Evolutionary conservation across 306 rosid species (phyloP), one percentile per base, ranked within the genome.

Genomic region (Glycine soja): DNA sequence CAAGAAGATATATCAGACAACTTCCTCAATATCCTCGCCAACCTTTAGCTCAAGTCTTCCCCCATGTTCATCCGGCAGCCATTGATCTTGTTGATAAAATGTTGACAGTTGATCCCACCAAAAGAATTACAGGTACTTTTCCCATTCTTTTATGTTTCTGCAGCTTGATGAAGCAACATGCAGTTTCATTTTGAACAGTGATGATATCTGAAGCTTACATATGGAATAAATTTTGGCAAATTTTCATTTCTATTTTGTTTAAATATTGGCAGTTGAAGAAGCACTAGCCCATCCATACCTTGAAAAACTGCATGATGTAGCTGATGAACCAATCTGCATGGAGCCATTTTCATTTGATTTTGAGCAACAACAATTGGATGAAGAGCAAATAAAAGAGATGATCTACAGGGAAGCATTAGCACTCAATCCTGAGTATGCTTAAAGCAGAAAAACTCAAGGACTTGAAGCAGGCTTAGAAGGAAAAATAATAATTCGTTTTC

Each of bases 251-350:
- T 3, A 3, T 34, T 38, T 76, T 72, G 78, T 76, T 86, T 70
- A 18, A 24, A 43, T 45, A 30, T 81, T 77, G 68, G 72, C 92
- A 95, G 99, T 95, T 81, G 99, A 95, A 83, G 92, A 90, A 85
- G 97, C 99, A 1, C 85, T 95, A 18, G 97, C 98, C 64, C 99
- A 95, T 88, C 99, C 99, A 76, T 95, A 95, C 86, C 94, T 95
- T 77, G 96, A 89, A 84, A 93, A 97, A 82, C 89, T 95, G 83
- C 99, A 95, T 72, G 99, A 95, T 82, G 80, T 80, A 75, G 93
- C 94, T 42, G 99, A 95, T 79, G 99, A 95, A 85, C 99, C 99
- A 14, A 74, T 89, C 80, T 93, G 99, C 88, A 34, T 74, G 38
- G 85, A 85, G 48, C 89, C 94, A 48, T 95, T 95, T 88, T 89